Base-by-base conservation (phyloP, 1,139 yeast species). In the Diutina neorugosa region DNA sequence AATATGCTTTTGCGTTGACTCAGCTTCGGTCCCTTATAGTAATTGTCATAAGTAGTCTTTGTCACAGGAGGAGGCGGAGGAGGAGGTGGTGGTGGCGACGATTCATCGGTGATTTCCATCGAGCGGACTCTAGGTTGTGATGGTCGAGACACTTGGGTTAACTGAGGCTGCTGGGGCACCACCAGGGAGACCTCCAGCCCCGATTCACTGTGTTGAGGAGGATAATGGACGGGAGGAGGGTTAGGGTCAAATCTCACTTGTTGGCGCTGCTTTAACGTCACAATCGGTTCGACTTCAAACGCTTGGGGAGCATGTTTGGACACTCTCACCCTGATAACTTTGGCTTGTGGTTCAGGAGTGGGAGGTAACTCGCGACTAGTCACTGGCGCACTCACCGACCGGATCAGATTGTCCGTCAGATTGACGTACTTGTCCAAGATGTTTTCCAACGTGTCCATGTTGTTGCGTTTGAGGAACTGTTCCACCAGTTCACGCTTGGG, bases 211-310 rank as follows among this genome's bases (percentile, higher is more conserved):
- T 46, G 50, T 1, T 7, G 14, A 4, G n/a, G 37, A 27, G 50
- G 41, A 27, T 46, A 46, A 9, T 46, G 50, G 12, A 46, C 50
- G 14, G 50, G 50, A 1, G 50, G 50, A 16, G 50, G 50, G 12
- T 46, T 46, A 18, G 50, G 50, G 21, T 46, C 50, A 16, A 46
- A 46, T 11, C 50, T 40, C 7, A 46, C 50, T 9, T 46, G 50
- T 27, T 46, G 50, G 27, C 21, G 27, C 21, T 23, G 37, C 40
- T 46, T 46, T 4, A 23, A 12, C 19, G 19, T 8, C 19, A 11
- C 34, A 11, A 21, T 16, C 19, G 19, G 25, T 18, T n/a, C 25
- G 7, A 42, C 25, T 42, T 9, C 4, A 1, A 5, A 8, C 2
- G 44, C 14, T 4, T 19, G 23, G n/a, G 44, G n/a, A 3, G 21